Base-by-base conservation (phyloP, 345 rosid genomes). In the Lepidium didymum region DNA sequence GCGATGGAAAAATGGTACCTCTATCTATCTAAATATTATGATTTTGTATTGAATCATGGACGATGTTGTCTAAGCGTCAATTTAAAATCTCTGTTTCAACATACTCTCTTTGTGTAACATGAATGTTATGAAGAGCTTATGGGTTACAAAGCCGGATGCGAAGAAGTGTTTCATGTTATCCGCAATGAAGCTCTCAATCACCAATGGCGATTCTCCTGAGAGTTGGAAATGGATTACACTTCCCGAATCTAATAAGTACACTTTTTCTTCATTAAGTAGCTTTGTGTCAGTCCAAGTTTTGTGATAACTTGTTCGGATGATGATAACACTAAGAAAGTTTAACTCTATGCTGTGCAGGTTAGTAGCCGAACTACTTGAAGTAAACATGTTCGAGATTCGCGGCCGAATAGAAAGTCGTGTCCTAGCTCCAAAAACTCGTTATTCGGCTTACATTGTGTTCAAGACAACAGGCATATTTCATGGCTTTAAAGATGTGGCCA, bases 1-100 rank as follows among this genome's bases (percentile, higher is more conserved):
- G 75, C 19, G 51, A 67, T 58, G 86, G 81, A 45, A 62, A 23
- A 54, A 78, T 41, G 85, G 94, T 87, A 70, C 55, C 5, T 43
- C 18, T 25, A 27, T 27, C 5, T 27, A 27, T 27, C 31, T 27
- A 27, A 27, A 5, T 27, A 27, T 27, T 27, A 4, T 27, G 31
- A 27, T 27, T 27, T 27, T 27, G 31, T 27, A 5, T 4, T 27
- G 31, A 27, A 27, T 27, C 31, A 27, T 27, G 31, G 31, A 27
- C 0, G 31, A 27, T 27, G 31, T 25, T n/a, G n/a, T n/a, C n/a
- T n/a, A n/a, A n/a, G n/a, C n/a, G n/a, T n/a, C n/a, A n/a, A n/a
- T n/a, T n/a, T n/a, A n/a, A 25, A 25, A 25, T 25, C 27, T 2
- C 4, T 25, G 4, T 25, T 25, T 2, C 27, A 25, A 25, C 27